Conservation (phyloP, 192 early-diverging fungal genomes). For the Coemansia aciculifera region DNA sequence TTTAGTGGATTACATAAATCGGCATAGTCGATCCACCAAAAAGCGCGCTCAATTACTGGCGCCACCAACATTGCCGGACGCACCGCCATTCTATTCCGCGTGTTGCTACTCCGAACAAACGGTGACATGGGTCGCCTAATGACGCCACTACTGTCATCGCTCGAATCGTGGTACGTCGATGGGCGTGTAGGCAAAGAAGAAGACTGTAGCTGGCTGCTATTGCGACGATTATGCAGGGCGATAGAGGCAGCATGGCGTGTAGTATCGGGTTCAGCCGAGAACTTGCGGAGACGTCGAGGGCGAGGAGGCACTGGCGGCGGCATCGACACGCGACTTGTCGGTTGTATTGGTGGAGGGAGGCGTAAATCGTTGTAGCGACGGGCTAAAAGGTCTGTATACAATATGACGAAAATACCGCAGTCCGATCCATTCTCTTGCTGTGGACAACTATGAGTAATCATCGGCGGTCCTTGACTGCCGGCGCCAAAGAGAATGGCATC, state of each 20-base stretch:
- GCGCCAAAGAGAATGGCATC: background rate
- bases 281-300: background rate
- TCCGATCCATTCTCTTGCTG: constrained; percentile 51
- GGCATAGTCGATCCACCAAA: constrained; percentile 55
- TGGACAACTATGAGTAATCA: constrained; percentile 48
- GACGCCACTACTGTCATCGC: background rate
- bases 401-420: constrained; percentile 47
- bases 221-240: background rate
- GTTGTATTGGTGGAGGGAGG: background rate
- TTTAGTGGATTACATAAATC: constrained; percentile 40
- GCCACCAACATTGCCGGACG: constrained; percentile 5
- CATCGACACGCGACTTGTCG: background rate
- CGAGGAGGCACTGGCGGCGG: constrained; percentile 2
- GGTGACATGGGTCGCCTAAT: constrained; percentile 15
- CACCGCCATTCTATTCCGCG: background rate
- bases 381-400: constrained; percentile 45
- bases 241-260: background rate
- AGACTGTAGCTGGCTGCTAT: background rate
- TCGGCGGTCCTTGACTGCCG: background rate
- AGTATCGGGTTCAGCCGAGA: constrained; percentile 1
- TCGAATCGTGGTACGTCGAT: background rate
- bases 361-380: constrained; percentile 43
- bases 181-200: background rate
- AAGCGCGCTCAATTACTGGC: constrained; percentile 9
- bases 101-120: constrained; percentile 2